A percentile compares a stretch with the other conserved stretches of the same genome.
These are phyloP conservation scores for Aspergillus fischeri DNA, from an alignment of 2,329 filamentous ascomycete genomes.

Conservation along the genomic window DNA sequence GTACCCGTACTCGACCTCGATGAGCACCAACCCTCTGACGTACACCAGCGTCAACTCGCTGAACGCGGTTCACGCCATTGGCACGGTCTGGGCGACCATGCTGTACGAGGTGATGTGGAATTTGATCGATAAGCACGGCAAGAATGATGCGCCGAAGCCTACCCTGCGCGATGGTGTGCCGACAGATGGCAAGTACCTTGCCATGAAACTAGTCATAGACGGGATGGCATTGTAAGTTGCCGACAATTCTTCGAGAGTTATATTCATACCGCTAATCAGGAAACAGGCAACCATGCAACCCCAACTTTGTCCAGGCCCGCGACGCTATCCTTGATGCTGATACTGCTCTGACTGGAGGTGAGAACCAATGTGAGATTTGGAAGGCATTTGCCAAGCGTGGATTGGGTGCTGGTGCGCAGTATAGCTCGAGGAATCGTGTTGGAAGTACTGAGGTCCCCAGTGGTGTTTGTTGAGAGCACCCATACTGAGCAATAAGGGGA, in stretches of 20 bases:
- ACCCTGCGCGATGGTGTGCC: constrained; percentile 1
- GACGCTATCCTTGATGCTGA: constrained; percentile 15
- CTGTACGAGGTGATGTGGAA: constrained; percentile 16
- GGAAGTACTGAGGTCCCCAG: background rate
- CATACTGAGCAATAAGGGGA: background rate
- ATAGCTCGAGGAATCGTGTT: background rate
- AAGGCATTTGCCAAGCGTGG: constrained; percentile 14
- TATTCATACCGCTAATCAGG: background rate
- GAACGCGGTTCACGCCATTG: constrained; percentile 8
- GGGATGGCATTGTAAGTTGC: constrained; percentile 14
- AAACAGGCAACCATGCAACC: constrained; percentile 14
- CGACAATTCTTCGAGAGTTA: too few species aligned
- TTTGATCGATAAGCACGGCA: constrained; percentile 14
- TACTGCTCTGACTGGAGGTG: constrained; percentile 5
- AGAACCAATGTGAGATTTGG: constrained; percentile 15
- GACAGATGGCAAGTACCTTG: constrained; percentile 13
- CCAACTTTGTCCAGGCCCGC: constrained; percentile 11
- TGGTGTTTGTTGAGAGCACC: background rate
- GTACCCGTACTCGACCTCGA: constrained; percentile 11
- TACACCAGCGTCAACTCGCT: constrained; percentile 9
- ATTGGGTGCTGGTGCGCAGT: constrained; percentile 5
- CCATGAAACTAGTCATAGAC: constrained; percentile 15
- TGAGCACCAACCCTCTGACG: constrained; percentile 7
- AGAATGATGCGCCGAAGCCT: constrained; percentile 7
- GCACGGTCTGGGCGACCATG: constrained; percentile 12